Percentiles rank a stretch among this genome's conserved stretches.
These are phyloP conservation scores for Exsudoporus frostii DNA, from an alignment of 768 basidiomycete genomes.

Conservation along the genomic window DNA sequence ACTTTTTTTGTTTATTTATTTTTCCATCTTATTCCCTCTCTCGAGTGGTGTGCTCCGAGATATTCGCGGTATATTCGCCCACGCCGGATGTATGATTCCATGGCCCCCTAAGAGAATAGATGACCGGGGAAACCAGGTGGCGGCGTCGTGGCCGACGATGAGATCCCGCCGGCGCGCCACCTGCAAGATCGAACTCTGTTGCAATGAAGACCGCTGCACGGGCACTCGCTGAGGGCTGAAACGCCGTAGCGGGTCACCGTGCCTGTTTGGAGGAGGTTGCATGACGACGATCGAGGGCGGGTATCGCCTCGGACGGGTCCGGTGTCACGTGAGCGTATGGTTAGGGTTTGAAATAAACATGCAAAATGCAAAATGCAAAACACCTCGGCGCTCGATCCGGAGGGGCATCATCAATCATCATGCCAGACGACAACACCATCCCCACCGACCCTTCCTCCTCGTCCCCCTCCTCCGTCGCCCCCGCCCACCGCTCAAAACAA, in stretches of 20 bases:
- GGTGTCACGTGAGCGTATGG: conserved; percentile 20
- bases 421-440: conserved; percentile 31
- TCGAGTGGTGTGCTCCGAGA: conserved; percentile 13
- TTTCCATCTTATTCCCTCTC: conserved; percentile 4
- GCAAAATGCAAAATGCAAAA: conserved; percentile 7
- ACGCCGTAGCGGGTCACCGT: too few relatives aligned
- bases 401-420: conserved; percentile 20
- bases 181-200: too few relatives aligned
- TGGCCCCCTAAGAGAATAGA: not conserved
- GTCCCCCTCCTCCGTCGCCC: conserved; percentile 15
- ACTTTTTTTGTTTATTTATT: not conserved
- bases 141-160: not conserved
- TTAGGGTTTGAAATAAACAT: conserved; percentile 29
- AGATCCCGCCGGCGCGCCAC: conserved; percentile 4
- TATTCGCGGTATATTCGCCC: conserved; percentile 17
- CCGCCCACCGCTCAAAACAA: conserved; percentile 19
- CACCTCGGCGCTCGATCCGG: conserved; percentile 26
- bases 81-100: conserved; percentile 3
- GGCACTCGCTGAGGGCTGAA: too few relatives aligned
- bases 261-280: too few relatives aligned
- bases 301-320: conserved; percentile 21
- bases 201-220: too few relatives aligned
- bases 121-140: conserved; percentile 10
- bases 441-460: conserved; percentile 8
- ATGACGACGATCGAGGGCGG: conserved; percentile 22